Conservation (phyloP, 768 basidiomycete species). For the Neoboletus brunneissimus region DNA sequence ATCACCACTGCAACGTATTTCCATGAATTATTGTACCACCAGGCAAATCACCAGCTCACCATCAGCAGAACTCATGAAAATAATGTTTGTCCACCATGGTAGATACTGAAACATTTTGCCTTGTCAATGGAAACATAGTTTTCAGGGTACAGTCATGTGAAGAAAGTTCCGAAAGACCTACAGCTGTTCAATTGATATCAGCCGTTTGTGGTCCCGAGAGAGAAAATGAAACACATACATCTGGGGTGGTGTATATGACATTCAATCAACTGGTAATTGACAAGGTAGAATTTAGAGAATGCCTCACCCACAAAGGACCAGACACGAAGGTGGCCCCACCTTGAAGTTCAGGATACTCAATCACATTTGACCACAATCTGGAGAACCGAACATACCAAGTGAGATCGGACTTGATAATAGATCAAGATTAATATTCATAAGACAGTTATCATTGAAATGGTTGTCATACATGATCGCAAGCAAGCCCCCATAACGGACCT, state of each 20-base stretch:
- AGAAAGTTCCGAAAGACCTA: not conserved
- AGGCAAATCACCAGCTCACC: not conserved
- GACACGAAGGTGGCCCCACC: not conserved
- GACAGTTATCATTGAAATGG: not conserved
- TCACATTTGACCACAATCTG: not conserved
- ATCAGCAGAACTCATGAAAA: not conserved
- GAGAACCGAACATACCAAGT: not conserved
- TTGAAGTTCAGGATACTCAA: not conserved
- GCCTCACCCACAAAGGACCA: constrained; percentile 6
- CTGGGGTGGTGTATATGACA: not conserved
- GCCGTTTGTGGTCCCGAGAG: too few relatives aligned
- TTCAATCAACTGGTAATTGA: not conserved
- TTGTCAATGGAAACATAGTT: not conserved
- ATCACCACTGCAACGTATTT: constrained; percentile 4
- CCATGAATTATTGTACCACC: not conserved
- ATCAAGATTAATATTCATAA: not conserved
- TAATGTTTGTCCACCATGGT: not conserved
- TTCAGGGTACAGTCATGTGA: too few relatives aligned
- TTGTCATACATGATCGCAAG: not conserved
- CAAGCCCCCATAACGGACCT: constrained; percentile 14
- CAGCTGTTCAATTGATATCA: not conserved
- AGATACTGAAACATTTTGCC: not conserved
- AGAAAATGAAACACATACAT: constrained; percentile 5
- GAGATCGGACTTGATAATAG: not conserved
- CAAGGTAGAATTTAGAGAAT: not conserved